Evolutionary conservation across 2,329 filamentous ascomycete genomes (phyloP), one percentile per base, ranked within the genome.

Genomic region (Aspergillus arachidicola): DNA sequence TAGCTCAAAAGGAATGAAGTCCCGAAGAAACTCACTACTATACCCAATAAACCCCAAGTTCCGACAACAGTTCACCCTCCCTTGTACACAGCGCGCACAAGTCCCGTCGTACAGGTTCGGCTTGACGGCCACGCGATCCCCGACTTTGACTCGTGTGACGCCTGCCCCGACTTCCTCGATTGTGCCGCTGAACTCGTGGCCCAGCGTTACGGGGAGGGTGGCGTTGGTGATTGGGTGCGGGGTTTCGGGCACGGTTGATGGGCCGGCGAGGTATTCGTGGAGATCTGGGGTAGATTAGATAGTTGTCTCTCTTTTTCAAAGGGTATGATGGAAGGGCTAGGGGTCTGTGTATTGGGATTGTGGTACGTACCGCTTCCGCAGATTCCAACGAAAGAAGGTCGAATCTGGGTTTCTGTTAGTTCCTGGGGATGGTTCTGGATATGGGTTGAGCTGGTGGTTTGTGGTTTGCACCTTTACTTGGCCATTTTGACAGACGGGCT

Each of bases 151-250:
- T 69, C 64, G 60, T 23, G 67, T 68, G 5, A 87, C 83, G 1
- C 76, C 80, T 0, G 78, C 69, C 0, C 87, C 87, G n/a, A 90
- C 76, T 66, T 88, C 85, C 12, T 83, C 80, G 36, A 91, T 79
- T 2, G 82, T 81, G 12, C 88, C 88, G 4, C 83, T 85, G 73
- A 90, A 88, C 71, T 91, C 89, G 70, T 91, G 88, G 30, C 89
- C 88, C 11, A 90, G 78, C 0, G 83, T 87, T 11, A 89, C 80
- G 4, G 87, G 88, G 41, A 86, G 80, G 1, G 78, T 80, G 61
- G 86, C 85, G 36, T 82, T 78, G 0, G 87, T 90, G 26, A 89
- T 74, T 2, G 83, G 83, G 68, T 90, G 88, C 1, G 87, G 85
- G 6, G 59, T 66, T 14, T 64, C 66, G 3, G 86, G 85, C 1